Evolutionary conservation across 441 rosid genomes (phyloP), one percentile per base, ranked within the genome.

Genomic region (Croton setiger): DNA sequence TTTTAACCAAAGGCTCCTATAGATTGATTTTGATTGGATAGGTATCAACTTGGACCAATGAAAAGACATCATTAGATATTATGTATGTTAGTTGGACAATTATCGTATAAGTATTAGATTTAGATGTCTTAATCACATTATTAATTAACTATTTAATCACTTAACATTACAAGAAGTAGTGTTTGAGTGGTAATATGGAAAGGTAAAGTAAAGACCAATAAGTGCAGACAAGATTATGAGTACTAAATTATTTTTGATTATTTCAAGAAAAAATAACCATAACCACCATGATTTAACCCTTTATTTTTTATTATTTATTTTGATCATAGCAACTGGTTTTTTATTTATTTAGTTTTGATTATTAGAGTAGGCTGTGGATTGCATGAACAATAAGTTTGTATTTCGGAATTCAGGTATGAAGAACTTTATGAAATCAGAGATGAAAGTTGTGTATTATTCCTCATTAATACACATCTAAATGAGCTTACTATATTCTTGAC

Each of bases 31-130:
- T 51, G 31, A 66, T 35, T 72, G 57, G 73, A 69, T 55, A 51
- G 0, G 0, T 56, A n/a, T 58, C 70, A 45, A 44, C 18, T 23
- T 44, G 78, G 81, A 67, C 75, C 85, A 72, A 57, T 70, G 54
- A 61, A 11, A 57, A 68, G 61, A 60, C 61, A 15, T 5, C 36
- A 8, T 51, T 58, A n/a, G 63, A 63, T 70, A 64, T 41, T 54
- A 75, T 14, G 6, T 56, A 69, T 73, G 78, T 67, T 49, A 71
- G 31, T 61, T 71, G 73, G 74, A 58, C 57, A 49, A 27, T 23
- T 62, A 20, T 0, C 7, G 23, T 8, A 33, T 9, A 51, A 56
- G 74, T 17, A 37, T 12, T 60, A 41, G 72, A 75, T 79, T 79
- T 77, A 18, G 13, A 39, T 7, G 73, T 75, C 74, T 41, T 68